Base-by-base conservation (phyloP, 2,329 filamentous ascomycete genomes). In the Arthrobotrys iridis region DNA sequence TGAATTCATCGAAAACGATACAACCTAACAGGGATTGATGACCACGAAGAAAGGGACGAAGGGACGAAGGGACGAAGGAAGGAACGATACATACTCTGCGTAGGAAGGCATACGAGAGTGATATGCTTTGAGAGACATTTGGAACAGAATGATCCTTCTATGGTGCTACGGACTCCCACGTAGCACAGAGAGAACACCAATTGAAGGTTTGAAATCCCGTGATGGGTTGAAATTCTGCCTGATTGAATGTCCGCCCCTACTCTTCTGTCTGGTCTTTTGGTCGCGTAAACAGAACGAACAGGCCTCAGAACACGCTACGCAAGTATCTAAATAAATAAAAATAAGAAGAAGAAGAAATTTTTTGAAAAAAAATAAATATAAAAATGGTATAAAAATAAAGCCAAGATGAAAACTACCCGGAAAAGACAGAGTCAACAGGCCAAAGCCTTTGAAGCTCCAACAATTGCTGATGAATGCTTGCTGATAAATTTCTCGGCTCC, bases 91-190 rank as follows among this genome's bases (percentile, higher is more conserved):
- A 45, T 74, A 74, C 70, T 57, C 48, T 15, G 70, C 70, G 22
- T 74, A 74, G 26, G 62, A 62, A 15, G 70, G 70, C 70, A 74
- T 74, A 15, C 70, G 70, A 2, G 70, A 62, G 35, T 59, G 70
- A 62, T 74, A 74, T 41, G 70, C 70, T 41, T 67, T 50, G 43
- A 62, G 46, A 45, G 70, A 74, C 70, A 74, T 74, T 26, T 28
- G 60, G 35, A 33, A 55, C 35, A 15, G 43, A 50, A 45, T 37
- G 59, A 24, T 67, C 41, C 15, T 63, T 60, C 50, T 48, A 24
- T 37, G 58, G 45, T 71, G 68, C 59, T 73, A 59, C 40, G 50
- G 50, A 33, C 37, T 46, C 57, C 50, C 59, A 45, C 58, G 46
- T 57, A 63, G 57, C 57, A 63, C 46, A 30, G 45, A 57, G 52